Evolutionary conservation across 345 rosid species (phyloP).

Genomic region (Pistacia integerrima): DNA sequence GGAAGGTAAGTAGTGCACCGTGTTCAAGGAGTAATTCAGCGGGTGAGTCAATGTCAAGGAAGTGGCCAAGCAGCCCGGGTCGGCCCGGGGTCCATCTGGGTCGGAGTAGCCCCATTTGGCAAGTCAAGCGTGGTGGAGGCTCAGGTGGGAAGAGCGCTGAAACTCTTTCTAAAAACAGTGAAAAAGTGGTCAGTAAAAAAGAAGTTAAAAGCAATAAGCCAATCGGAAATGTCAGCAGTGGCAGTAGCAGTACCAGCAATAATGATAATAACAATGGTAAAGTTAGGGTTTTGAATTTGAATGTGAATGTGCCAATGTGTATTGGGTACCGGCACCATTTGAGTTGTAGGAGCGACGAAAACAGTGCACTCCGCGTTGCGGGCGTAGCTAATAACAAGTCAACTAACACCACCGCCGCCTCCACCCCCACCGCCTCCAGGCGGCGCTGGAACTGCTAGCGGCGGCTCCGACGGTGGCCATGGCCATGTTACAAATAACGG

Average conservation of each 20-base stretch:
- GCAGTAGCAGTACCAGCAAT: not conserved
- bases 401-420: not conserved
- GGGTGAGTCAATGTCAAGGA: conserved; percentile 59
- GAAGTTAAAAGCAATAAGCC: conserved; percentile 18
- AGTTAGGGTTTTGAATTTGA: conserved; percentile 48
- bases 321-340: conserved; percentile 68
- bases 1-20: conserved; percentile 83
- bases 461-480: not conserved
- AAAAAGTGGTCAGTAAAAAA: conserved; percentile 25
- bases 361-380: conserved; percentile 9
- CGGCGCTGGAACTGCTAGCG: not conserved
- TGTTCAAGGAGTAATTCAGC: conserved; percentile 80
- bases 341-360: conserved; percentile 60
- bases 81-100: conserved; percentile 68
- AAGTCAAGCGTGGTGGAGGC: conserved; percentile 48
- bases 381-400: not conserved
- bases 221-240: not conserved
- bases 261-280: not conserved
- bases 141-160: conserved; percentile 24
- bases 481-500: conserved; percentile 19
- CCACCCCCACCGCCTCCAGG: not conserved
- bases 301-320: conserved; percentile 64
- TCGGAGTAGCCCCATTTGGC: conserved; percentile 83
- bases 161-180: conserved; percentile 21
- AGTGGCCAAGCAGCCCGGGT: conserved; percentile 70